Evolutionary conservation across 805 yeast genomes (phyloP), one percentile per base, ranked within the genome.

Genomic region (Pichia membranifaciens): DNA sequence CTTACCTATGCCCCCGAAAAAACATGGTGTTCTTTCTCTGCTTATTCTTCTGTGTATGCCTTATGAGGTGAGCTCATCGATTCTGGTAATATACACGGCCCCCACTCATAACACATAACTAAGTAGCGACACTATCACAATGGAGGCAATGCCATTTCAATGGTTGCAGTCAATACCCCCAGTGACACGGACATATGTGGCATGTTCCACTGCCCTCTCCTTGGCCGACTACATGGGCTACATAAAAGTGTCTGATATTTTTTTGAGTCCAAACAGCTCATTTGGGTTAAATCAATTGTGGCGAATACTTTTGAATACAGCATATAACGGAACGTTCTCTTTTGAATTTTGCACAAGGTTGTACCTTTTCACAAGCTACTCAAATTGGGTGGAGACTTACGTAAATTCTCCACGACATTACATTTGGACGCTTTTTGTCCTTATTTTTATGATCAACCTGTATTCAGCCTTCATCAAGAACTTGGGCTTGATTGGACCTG

Each of bases 111-210:
- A n/a, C n/a, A n/a, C n/a, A n/a, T n/a, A n/a, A n/a, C n/a, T n/a
- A n/a, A n/a, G 10, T 31, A 23, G 13, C 4, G 6, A 5, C 7
- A 10, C 34, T 5, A 37, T 37, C 28, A 37, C 4, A 22, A 66
- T 66, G 70, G 69, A 63, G 23, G 64, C 63, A 49, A 50, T 69
- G 38, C 72, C 73, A 3, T 41, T 69, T 18, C 72, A 72, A 43
- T 65, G 69, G 70, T 35, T 71, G 33, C 64, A 60, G 58, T 73
- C 69, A 36, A 60, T 71, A 2, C 79, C 79, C 3, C 71, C 75
- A 2, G 74, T 75, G 18, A 75, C 80, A 4, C 55, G 76, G 41
- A 47, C 56, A 6, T 68, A 71, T 61, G 49, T 67, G 2, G 36
- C 61, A 1, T 65, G 66, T 3, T 57, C 72, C 3, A 55, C 65